Percentiles rank a stretch among this genome's conserved stretches.
Evolutionary conservation across 1,284 basidiomycete species (phyloP).

Genomic region (Microbotryum saponariae): DNA sequence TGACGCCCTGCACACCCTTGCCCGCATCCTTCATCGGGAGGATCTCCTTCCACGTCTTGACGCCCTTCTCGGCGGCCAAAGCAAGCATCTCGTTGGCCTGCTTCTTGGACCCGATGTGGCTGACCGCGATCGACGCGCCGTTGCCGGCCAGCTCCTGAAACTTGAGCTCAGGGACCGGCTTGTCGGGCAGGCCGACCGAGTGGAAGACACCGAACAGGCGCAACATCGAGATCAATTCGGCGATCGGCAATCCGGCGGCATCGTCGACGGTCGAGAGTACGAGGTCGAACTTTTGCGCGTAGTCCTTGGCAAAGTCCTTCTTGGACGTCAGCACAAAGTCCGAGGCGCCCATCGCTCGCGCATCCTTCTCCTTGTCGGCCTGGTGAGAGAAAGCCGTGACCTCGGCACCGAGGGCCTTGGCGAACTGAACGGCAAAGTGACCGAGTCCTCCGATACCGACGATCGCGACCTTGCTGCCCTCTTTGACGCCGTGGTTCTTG

Average conservation of each 20-base stretch:
- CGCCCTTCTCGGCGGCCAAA: constrained; percentile 52
- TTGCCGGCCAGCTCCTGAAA: constrained; percentile 44
- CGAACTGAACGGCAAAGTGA: constrained; percentile 21
- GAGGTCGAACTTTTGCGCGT: constrained; percentile 51
- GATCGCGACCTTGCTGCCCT: constrained; percentile 41
- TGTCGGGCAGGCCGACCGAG: constrained; percentile 51
- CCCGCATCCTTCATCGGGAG: constrained; percentile 54
- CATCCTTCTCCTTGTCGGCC: constrained; percentile 40
- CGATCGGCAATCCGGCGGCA: constrained; percentile 40
- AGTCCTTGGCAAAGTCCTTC: constrained; percentile 45
- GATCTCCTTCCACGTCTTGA: constrained; percentile 46
- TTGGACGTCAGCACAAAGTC: constrained; percentile 31
- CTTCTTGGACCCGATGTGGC: constrained; percentile 51
- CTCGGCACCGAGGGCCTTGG: constrained; percentile 41
- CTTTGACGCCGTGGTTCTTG: constrained; percentile 45
- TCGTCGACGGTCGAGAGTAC: constrained; percentile 52
- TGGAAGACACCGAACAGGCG: constrained; percentile 52
- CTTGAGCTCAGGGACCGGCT: constrained; percentile 44
- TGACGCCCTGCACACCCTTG: constrained; percentile 51
- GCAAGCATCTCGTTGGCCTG: constrained; percentile 56
- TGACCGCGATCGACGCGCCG: constrained; percentile 45
- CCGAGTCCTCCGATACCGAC: constrained; percentile 44
- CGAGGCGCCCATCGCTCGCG: constrained; percentile 43
- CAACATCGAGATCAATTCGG: constrained; percentile 48
- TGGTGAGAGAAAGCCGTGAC: constrained; percentile 45